phyloP scores from a whole-genome alignment of 257 asterid genomes.

The Solanum acaule region DNA sequence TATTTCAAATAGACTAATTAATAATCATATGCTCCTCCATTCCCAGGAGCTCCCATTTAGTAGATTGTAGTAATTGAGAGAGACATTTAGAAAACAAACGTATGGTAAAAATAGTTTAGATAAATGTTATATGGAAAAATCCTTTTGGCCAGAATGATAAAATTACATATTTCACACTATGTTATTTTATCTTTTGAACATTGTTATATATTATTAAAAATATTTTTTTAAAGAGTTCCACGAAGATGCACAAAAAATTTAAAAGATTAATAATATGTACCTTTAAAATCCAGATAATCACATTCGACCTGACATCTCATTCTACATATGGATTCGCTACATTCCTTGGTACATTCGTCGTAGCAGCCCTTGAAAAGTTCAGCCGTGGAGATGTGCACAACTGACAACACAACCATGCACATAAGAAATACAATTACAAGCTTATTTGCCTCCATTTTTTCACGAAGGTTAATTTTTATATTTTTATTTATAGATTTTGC shows the following conservation, averaged over 20 bases:
- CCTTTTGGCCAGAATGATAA: too few relatives aligned
- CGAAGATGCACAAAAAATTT: neutral
- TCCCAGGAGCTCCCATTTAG: neutral
- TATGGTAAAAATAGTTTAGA: neutral
- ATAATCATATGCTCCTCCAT: neutral
- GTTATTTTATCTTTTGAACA: too few relatives aligned
- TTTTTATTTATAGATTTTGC: neutral
- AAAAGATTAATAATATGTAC: neutral
- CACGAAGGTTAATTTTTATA: neutral
- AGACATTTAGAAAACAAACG: neutral
- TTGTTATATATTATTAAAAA: neutral
- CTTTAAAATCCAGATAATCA: neutral
- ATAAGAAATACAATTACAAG: conserved; percentile 1
- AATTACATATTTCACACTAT: too few relatives aligned
- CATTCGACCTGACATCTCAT: neutral
- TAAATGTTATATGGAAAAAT: neutral
- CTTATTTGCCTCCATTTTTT: neutral
- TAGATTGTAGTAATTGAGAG: neutral
- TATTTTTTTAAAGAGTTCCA: neutral
- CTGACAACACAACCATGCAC: conserved; percentile 5
- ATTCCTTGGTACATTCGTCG: neutral
- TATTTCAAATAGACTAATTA: neutral
- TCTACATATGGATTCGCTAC: neutral
- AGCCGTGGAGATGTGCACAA: neutral
- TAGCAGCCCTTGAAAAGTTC: neutral